Percentiles rank a stretch among this genome's conserved stretches.
phyloP scores from a whole-genome alignment of 1,284 basidiomycete species.

The Termitomyces sp. region DNA sequence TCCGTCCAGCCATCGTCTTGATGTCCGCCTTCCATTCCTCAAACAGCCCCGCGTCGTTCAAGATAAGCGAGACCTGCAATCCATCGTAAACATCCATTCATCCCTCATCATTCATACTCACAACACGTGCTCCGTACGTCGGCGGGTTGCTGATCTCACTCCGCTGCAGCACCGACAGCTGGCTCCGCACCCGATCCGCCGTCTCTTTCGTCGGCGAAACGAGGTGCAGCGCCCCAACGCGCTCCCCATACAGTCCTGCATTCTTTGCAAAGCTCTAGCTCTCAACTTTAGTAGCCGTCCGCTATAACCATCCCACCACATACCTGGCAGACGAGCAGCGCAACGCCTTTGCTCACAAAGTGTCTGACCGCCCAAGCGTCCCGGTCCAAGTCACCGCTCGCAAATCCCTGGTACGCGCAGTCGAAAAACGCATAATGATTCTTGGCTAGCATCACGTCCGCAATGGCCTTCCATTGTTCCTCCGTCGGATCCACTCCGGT shows the following conservation, averaged over 20 bases:
- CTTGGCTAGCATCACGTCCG: conserved; percentile 69
- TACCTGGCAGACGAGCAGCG: conserved; percentile 86
- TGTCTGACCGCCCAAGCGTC: conserved; percentile 74
- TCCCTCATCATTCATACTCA: conserved; percentile 29
- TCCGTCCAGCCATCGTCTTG: conserved; percentile 85
- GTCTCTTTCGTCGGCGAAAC: conserved; percentile 59
- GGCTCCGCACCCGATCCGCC: conserved; percentile 73
- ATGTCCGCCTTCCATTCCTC: conserved; percentile 90
- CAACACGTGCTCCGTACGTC: conserved; percentile 84
- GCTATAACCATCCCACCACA: conserved; percentile 11
- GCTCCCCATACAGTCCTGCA: conserved; percentile 90
- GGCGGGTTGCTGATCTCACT: conserved; percentile 95
- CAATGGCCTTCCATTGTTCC: conserved; percentile 85
- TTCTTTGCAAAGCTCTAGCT: conserved; percentile 92
- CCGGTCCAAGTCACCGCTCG: conserved; percentile 76
- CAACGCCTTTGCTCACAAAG: conserved; percentile 72
- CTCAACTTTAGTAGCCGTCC: neutral
- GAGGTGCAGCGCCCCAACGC: conserved; percentile 82
- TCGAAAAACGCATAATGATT: conserved; percentile 92
- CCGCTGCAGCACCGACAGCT: conserved; percentile 82
- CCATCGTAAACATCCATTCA: neutral
- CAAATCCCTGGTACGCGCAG: conserved; percentile 93
- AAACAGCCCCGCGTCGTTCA: conserved; percentile 71
- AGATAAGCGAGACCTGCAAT: conserved; percentile 69
- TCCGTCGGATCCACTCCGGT: conserved; percentile 92